Evolutionary conservation across 2,329 filamentous ascomycete species (phyloP), one percentile per base, ranked within the genome.

Genomic region (Scedosporium minutisporum): DNA sequence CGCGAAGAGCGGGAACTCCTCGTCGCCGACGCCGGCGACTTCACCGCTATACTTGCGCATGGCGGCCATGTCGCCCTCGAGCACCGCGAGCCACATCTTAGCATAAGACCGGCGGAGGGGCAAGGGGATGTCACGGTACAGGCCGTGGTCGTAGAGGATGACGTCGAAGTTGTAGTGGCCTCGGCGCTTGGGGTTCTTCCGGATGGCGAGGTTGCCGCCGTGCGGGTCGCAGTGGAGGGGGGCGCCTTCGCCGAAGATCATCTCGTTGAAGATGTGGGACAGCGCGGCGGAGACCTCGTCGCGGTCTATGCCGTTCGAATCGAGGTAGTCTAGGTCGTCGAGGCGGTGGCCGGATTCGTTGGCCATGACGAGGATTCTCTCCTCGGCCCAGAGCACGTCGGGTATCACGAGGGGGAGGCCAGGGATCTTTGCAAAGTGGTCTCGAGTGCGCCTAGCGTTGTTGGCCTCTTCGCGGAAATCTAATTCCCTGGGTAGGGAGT

Each of bases 221-320:
- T 99, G 95, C 0, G 95, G 95, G 71, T 99, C 95, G 76, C 95
- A 99, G 77, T 99, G 95, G 46, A 99, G 78, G 0, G 95, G 92
- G 0, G 93, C 93, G 64, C 88, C 83, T 61, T 87, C 84, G 58
- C 93, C 93, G 67, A 99, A 99, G 68, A 99, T 97, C 95, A 99
- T 99, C 73, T 97, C 93, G 78, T 99, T 99, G 82, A 99, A 99
- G 64, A 99, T 91, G 64, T 88, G 87, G 0, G 95, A 89, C 3
- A 99, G 80, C 0, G 92, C 89, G 1, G 93, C 93, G 0, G 93
- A 96, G 4, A 99, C 95, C 74, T 97, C 93, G 71, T 97, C 95
- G 21, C 95, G 87, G 74, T 96, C 91, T 71, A 99, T 99, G 63
- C 85, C 83, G 72, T 96, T 89, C 6, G 82, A 78, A 73, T 97